Evolutionary conservation across 306 rosid species (phyloP), one percentile per base, ranked within the genome.

Genomic region (Nissolia schottii): DNA sequence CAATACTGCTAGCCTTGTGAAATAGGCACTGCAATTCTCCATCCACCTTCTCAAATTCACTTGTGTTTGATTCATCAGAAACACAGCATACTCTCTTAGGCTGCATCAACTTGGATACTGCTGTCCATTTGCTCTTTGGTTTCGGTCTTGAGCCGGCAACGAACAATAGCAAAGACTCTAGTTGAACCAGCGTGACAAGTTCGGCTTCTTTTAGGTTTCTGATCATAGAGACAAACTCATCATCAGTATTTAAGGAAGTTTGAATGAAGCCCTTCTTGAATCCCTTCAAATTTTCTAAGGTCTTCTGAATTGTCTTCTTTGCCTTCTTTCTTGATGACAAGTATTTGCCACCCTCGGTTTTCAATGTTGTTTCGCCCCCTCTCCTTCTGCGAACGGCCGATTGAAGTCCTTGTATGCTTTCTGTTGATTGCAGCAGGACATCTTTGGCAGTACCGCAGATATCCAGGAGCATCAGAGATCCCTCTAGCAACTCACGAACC

Each of bases 221-320:
- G 65, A 72, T 61, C 16, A 76, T 55, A 9, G 74, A 58, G 6
- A 53, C 3, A 6, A 72, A 53, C 9, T 71, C 77, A 28, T 16
- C 6, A 2, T 27, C 56, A 29, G 34, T 66, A 49, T 72, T 51
- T 58, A 56, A 51, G 49, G 74, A 6, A 56, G 19, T 48, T 64
- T 38, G 24, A 62, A 71, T 32, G 20, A 50, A 2, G 6, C 69
- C 38, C 22, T 27, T 73, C 53, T 48, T 38, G 23, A 37, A 23
- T 25, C 57, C 71, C 51, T 75, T 55, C 28, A 66, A 27, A 35
- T 22, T 45, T 35, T 69, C 60, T 1, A 64, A 65, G 71, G 75
- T 51, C 68, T 78, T 78, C 31, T 62, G 70, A 25, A 56, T 55
- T 31, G 71, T 67, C 81, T 83, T 83, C 60, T 71, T 78, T 6